Conservation (phyloP, 2,329 filamentous ascomycete genomes). For the Arthroderma sp. region DNA sequence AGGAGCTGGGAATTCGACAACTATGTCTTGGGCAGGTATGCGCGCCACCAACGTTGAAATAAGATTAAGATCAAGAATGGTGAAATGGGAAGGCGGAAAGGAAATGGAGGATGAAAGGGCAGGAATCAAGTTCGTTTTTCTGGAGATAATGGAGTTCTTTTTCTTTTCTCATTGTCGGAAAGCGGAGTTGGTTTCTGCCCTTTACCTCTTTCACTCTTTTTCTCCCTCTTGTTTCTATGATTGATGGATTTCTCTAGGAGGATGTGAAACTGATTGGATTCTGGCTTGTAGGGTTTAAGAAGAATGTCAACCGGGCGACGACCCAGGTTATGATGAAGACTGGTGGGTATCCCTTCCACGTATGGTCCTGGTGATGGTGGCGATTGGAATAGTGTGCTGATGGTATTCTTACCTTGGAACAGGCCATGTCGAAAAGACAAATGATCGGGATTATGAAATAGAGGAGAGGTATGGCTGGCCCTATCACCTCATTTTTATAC, state of each 20-base stretch:
- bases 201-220: background rate
- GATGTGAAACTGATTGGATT: background rate
- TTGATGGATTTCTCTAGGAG: background rate
- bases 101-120: too few species aligned
- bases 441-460: conserved; percentile 96
- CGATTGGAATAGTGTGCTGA: background rate
- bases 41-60: background rate
- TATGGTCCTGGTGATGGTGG: background rate
- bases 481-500: too few species aligned
- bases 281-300: conserved; percentile 59
- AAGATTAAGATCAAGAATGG: too few species aligned
- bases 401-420: conserved; percentile 1
- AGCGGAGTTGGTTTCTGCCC: too few species aligned
- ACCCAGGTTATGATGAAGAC: conserved; percentile 99
- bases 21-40: conserved; percentile 14
- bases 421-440: conserved; percentile 96
- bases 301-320: conserved; percentile 95
- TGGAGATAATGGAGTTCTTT: too few species aligned
- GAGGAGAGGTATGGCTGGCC: conserved; percentile 57
- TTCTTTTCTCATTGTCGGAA: too few species aligned
- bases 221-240: background rate
- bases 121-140: too few species aligned
- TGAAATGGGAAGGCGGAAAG: too few species aligned
- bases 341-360: conserved; percentile 33
- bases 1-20: background rate